Percentiles rank a stretch among this genome's conserved stretches.
phyloP scores from a whole-genome alignment of 192 early-diverging fungal species.

The Entomortierella beljakovae region DNA sequence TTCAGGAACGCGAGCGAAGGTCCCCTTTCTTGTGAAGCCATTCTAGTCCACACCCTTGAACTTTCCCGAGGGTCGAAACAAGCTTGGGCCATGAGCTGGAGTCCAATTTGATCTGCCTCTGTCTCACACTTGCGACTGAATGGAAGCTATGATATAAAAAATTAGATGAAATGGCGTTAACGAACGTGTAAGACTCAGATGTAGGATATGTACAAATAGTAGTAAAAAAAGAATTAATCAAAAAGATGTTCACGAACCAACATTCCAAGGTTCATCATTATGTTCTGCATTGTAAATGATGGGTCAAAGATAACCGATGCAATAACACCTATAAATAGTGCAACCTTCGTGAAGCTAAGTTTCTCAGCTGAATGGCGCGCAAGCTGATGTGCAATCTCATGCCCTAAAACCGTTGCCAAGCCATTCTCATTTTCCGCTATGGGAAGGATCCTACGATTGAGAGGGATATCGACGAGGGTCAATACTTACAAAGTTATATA shows the following conservation, averaged over 20 bases:
- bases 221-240: neutral
- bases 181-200: no score
- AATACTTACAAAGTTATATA: no score
- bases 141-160: constrained; percentile 64
- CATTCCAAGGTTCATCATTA: constrained; percentile 75
- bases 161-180: neutral
- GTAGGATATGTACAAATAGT: no score
- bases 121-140: constrained; percentile 90
- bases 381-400: constrained; percentile 94
- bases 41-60: constrained; percentile 85
- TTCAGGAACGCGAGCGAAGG: constrained; percentile 74
- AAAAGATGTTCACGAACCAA: constrained; percentile 54
- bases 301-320: constrained; percentile 79
- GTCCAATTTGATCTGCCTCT: constrained; percentile 94
- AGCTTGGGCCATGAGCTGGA: constrained; percentile 90
- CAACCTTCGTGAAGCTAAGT: constrained; percentile 77
- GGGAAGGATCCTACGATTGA: constrained; percentile 74
- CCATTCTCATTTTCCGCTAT: constrained; percentile 85
- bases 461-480: neutral
- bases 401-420: constrained; percentile 92
- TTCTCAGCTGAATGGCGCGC: constrained; percentile 95
- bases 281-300: constrained; percentile 65
- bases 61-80: constrained; percentile 92
- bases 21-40: constrained; percentile 59
- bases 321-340: constrained; percentile 68